phyloP scores from a whole-genome alignment of 2,329 filamentous ascomycete species.

The Akanthomyces muscarius region DNA sequence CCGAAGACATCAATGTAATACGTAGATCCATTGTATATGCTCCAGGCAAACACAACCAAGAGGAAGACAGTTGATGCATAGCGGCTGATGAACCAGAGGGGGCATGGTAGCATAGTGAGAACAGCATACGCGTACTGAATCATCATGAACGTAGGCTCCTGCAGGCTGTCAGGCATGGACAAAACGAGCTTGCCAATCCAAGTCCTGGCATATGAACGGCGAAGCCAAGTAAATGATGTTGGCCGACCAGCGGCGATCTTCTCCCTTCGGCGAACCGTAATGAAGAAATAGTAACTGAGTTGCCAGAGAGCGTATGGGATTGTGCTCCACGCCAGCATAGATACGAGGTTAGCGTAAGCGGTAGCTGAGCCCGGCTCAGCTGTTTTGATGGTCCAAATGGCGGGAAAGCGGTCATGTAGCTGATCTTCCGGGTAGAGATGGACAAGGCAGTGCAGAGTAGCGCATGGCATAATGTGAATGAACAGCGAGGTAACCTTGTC shows the following conservation, averaged over 20 bases:
- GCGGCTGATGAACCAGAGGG: conserved; percentile 88
- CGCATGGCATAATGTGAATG: conserved; percentile 98
- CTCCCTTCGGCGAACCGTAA: conserved; percentile 88
- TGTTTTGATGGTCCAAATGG: conserved; percentile 75
- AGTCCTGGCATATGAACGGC: conserved; percentile 82
- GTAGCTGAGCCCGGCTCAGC: conserved; percentile 66
- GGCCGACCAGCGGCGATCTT: conserved; percentile 94
- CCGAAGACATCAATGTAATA: conserved; percentile 99
- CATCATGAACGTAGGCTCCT: conserved; percentile 90
- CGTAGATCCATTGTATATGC: conserved; percentile 92
- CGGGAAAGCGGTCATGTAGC: conserved; percentile 72
- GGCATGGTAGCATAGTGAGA: conserved; percentile 89
- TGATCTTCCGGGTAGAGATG: conserved; percentile 67
- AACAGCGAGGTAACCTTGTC: conserved; percentile 99
- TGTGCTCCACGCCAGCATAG: conserved; percentile 93
- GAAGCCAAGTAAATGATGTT: conserved; percentile 96
- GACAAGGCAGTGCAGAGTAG: conserved; percentile 85
- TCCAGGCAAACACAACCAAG: conserved; percentile 82
- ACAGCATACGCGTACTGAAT: conserved; percentile 93
- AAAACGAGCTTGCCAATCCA: conserved; percentile 87
- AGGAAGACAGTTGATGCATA: conserved; percentile 77
- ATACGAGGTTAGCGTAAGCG: conserved; percentile 70
- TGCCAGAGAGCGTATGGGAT: conserved; percentile 94
- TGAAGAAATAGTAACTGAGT: conserved; percentile 86
- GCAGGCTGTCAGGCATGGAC: conserved; percentile 66